Evolutionary conservation across 352 stramenopile genomes (phyloP), one percentile per base, ranked within the genome.

Genomic region (Phytopythium litorale): DNA sequence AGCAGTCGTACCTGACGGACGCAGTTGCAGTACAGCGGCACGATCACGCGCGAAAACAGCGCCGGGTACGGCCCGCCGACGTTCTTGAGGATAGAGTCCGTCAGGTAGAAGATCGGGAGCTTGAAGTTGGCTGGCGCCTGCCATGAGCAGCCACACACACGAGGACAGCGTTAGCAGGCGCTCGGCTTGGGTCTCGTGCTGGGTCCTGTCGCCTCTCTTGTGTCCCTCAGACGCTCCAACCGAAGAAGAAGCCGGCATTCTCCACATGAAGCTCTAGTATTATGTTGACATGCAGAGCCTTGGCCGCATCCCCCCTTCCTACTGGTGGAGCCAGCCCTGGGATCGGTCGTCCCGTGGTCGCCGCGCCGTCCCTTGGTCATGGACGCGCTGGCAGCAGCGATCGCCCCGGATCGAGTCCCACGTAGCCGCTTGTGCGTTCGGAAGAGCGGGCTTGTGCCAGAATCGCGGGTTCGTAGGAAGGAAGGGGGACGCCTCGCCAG

Each of bases 41-140:
- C 81, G 40, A 96, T 90, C 51, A 84, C 86, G 33, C 71, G 67
- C 3, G 74, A 70, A 28, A 96, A 87, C 0, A 96, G 77, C 33
- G 71, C 25, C 11, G 82, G 42, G 67, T 96, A 96, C 52, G 82
- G 79, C 0, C 84, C 87, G 15, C 78, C 67, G 9, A 96, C 81
- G 58, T 96, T 96, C 76, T 94, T 96, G 38, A 96, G 72, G 62
- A 96, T 96, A 15, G 88, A 96, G 65, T 96, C 88, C 12, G 87
- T 96, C 23, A 96, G 67, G 68, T 96, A 96, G 63, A 96, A 92
- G 60, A 95, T 93, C 25, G 88, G 84, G n/a, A 96, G 71, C 68
- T 94, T 94, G 73, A 83, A 94, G 46, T 91, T 84, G 4, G 87
- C 78, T 15, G 78, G 72, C 1, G 85, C 85, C 81, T 92, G 60